phyloP scores from a whole-genome alignment of 2,329 filamentous ascomycete species.

The Hypoxylon sp. region DNA sequence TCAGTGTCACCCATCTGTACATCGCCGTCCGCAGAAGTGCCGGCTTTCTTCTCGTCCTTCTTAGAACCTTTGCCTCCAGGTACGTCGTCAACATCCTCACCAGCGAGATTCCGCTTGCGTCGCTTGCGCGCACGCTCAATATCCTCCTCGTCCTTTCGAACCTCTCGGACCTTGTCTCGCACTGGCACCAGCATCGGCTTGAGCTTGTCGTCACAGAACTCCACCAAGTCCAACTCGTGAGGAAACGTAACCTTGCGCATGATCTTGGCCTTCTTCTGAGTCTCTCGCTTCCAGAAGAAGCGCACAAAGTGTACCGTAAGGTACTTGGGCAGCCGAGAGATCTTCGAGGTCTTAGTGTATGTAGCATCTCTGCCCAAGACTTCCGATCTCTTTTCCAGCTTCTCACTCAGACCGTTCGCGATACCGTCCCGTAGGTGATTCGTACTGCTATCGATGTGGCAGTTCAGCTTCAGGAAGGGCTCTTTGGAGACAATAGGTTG shows the following conservation, averaged over 20 bases:
- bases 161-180: conserved; percentile 94
- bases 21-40: conserved; percentile 67
- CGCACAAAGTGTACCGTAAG: conserved; percentile 96
- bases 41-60: conserved; percentile 49
- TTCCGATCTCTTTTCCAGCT: conserved; percentile 88
- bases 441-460: conserved; percentile 86
- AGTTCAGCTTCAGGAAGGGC: conserved; percentile 90
- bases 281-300: conserved; percentile 97
- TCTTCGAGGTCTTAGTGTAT: conserved; percentile 92
- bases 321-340: conserved; percentile 91
- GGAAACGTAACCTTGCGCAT: conserved; percentile 99
- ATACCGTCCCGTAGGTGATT: conserved; percentile 95
- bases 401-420: conserved; percentile 80
- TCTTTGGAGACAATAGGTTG: conserved; percentile 73
- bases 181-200: conserved; percentile 85
- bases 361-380: conserved; percentile 78
- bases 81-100: conserved; percentile 57
- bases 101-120: conserved; percentile 72
- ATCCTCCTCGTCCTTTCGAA: conserved; percentile 94
- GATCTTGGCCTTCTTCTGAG: conserved; percentile 98
- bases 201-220: conserved; percentile 94
- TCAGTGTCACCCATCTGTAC: conserved; percentile 75
- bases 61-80: conserved; percentile 60
- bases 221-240: conserved; percentile 88
- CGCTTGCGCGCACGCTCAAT: conserved; percentile 91